Base-by-base conservation (phyloP, 2,329 filamentous ascomycete species). In the Elsinoe necatrix region DNA sequence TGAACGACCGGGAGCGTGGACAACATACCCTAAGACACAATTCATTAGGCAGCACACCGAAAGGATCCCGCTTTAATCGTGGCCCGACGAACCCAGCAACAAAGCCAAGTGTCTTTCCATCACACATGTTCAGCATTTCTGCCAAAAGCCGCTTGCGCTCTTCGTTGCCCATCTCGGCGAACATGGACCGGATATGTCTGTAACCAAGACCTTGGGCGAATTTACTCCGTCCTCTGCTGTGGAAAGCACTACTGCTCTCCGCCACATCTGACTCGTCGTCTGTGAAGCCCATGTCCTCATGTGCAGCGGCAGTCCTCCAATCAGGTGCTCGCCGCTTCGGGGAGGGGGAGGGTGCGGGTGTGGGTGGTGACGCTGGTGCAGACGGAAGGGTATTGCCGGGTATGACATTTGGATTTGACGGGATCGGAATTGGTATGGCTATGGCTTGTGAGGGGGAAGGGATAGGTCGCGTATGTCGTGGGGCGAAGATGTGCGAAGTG, bases 1-100 rank as follows among this genome's bases (percentile, higher is more conserved):
- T 29, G 39, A 4, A 20, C 29, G n/a, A 5, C 5, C 25, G 16
- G 11, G 18, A 31, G 18, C 14, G 47, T 7, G 14, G 6, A 18
- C 18, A 39, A 72, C 85, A 68, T 80, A 95, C 89, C 66, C 90
- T 79, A 59, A 98, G 75, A 70, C 92, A 97, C 42, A 98, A 75
- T 72, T 98, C 93, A 67, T 95, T 91, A 0, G 93, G 93, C 55
- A 98, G 79, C 58, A 86, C 87, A 52, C 86, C 89, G 66, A 98
- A 97, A 0, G 93, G 93, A 69, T 98, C 93, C 71, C 96, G 95
- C 73, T 96, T 96, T 61, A 98, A 74, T 60, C 95, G 75, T 25
- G 93, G 93, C 69, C 89, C 92, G 63, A 98, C 92, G 71, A 95
- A 95, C 69, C 95, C 89, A 64, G 95, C 89, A 18, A 98, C 91